Conservation (phyloP, 2,329 filamentous ascomycete genomes). For the Fusarium tricinctum region DNA sequence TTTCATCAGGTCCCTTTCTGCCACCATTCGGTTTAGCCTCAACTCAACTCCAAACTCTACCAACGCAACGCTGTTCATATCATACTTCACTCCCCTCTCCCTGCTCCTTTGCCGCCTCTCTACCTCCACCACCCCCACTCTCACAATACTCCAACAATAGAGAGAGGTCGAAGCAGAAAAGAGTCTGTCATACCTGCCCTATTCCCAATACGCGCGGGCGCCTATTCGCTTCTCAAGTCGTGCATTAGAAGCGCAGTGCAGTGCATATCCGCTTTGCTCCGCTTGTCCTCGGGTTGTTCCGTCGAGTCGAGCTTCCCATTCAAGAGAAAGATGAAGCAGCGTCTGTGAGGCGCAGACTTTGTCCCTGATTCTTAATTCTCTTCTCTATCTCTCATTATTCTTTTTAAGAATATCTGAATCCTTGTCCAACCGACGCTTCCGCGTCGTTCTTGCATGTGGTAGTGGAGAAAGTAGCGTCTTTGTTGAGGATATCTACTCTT, state of each 20-base stretch:
- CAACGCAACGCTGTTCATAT: constrained; percentile 4
- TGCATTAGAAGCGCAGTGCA: constrained; percentile 29
- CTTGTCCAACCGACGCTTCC: constrained; percentile 15
- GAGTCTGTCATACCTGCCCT: constrained; percentile 7
- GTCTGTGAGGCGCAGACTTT: constrained; percentile 29
- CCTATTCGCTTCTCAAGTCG: constrained; percentile 34
- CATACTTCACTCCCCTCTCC: constrained; percentile 7
- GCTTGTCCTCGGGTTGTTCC: constrained; percentile 31
- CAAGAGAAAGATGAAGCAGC: constrained; percentile 11
- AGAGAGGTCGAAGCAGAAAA: constrained; percentile 2
- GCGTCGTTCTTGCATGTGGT: constrained; percentile 15
- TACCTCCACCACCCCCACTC: neutral
- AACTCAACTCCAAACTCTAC: constrained; percentile 21
- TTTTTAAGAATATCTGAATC: constrained; percentile 12
- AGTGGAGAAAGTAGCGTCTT: neutral
- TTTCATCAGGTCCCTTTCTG: constrained; percentile 39
- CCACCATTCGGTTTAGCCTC: constrained; percentile 36
- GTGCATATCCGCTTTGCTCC: constrained; percentile 21
- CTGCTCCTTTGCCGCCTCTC: too few relatives aligned
- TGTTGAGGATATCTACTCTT: constrained; percentile 1
- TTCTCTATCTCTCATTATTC: constrained; percentile 19
- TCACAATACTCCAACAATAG: neutral
- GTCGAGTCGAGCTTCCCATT: constrained; percentile 27
- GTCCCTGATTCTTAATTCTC: constrained; percentile 6
- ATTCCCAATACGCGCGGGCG: constrained; percentile 33